Evolutionary conservation across 2,329 filamentous ascomycete genomes (phyloP), one percentile per base, ranked within the genome.

Genomic region (Clonostachys rhizophaga): DNA sequence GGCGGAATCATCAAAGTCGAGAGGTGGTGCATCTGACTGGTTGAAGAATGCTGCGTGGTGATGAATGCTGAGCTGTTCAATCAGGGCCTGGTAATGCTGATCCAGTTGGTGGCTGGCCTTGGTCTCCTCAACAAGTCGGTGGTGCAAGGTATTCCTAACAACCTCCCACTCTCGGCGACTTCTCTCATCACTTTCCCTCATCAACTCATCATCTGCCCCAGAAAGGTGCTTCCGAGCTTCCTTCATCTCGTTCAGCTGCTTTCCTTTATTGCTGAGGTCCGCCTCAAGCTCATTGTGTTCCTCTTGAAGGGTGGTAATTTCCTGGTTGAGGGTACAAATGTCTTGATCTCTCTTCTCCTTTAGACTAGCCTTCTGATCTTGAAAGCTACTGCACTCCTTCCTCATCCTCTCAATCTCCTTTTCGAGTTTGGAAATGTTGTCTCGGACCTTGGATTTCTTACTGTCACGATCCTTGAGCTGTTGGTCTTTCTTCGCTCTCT

Each of bases 401-500:
- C 69, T 72, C 79, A 87, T 83, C 12, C 76, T 73, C 51, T 77
- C 70, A 34, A 82, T 76, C 34, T 81, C 85, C 42, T 77, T 75
- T 39, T 84, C 80, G 76, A 87, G 88, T 51, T 85, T 84, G 6
- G 75, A 68, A 44, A 87, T 81, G 52, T 85, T 86, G 35, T 90
- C 85, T 47, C 83, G 77, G 50, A 89, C 71, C 60, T 87, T 90
- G 54, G 79, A 70, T 46, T 83, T 76, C 60, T 90, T 86, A 14
- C 76, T 74, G 55, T 83, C 76, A 62, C 86, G 89, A 44, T 89
- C 83, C 55, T 80, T 81, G 45, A 91, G 60, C 9, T 78, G 58
- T 56, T 84, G 84, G 59, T 96, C 89, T 59, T 89, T 88, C 59
- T 91, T 89, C 1, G 80, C 76, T 55, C 86, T 88, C 50, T 87